These are phyloP conservation scores for Lactarius akahatsu DNA, from an alignment of 768 basidiomycete species.

Conservation along the genomic window DNA sequence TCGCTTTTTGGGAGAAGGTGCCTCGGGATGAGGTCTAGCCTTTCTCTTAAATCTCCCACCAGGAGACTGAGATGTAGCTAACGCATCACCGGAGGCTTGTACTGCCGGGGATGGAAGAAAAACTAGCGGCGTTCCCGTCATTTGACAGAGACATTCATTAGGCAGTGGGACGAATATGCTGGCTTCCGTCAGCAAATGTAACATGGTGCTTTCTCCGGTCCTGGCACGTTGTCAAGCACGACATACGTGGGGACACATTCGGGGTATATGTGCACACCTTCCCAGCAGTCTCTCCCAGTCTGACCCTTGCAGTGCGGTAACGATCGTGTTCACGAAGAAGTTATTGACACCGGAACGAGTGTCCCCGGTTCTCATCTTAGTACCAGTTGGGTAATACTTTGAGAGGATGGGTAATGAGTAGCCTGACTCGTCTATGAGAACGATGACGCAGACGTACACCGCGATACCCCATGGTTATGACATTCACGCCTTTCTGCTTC, in stretches of 20 bases:
- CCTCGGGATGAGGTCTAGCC: slow-evolving; percentile 15
- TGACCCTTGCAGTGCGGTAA: slow-evolving; percentile 59
- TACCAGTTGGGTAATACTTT: slow-evolving; percentile 28
- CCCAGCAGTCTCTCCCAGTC: slow-evolving; percentile 67
- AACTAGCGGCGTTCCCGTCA: slow-evolving; percentile 71
- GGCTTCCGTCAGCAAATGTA: slow-evolving; percentile 73
- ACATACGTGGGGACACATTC: background rate
- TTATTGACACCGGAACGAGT: slow-evolving; percentile 51
- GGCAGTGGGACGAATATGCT: slow-evolving; percentile 75
- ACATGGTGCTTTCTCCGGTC: slow-evolving; percentile 72
- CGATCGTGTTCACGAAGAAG: slow-evolving; percentile 69
- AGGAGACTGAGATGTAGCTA: background rate
- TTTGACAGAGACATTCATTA: slow-evolving; percentile 82
- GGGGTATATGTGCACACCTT: slow-evolving; percentile 43
- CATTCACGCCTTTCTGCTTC: slow-evolving; percentile 46
- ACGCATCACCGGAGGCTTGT: background rate
- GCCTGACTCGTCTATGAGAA: background rate
- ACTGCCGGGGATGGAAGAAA: slow-evolving; percentile 38
- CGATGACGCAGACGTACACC: slow-evolving; percentile 41
- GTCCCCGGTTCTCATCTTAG: slow-evolving; percentile 38
- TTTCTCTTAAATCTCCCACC: slow-evolving; percentile 19
- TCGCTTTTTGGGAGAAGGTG: slow-evolving; percentile 13
- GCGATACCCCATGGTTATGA: slow-evolving; percentile 67
- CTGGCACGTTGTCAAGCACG: slow-evolving; percentile 41
- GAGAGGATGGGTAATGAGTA: slow-evolving; percentile 6